These are phyloP conservation scores for Oryza coarctata DNA, from an alignment of 176 grass and related monocot genomes.

Conservation along the genomic window DNA sequence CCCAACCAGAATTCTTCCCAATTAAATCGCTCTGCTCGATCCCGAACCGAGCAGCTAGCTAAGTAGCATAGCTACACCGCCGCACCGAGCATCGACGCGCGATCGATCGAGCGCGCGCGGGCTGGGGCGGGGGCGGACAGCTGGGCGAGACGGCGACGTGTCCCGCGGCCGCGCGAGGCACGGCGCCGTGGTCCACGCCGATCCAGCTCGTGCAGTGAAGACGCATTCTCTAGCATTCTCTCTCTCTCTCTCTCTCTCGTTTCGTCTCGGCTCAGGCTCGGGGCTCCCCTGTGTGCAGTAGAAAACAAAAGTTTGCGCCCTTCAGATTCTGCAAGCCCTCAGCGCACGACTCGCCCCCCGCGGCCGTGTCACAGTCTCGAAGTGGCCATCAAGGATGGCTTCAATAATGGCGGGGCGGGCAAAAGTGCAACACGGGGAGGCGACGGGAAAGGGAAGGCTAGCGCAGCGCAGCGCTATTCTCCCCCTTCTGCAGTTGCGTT, in stretches of 20 bases:
- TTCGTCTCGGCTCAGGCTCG: no score
- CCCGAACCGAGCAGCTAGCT: not conserved
- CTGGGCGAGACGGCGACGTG: not conserved
- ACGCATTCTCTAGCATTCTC: not conserved
- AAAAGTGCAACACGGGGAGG: conserved; percentile 27
- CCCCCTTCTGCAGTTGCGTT: not conserved
- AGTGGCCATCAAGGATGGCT: conserved; percentile 14
- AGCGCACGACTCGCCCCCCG: not conserved
- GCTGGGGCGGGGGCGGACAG: not conserved
- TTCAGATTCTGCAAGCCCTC: conserved; percentile 28
- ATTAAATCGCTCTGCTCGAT: not conserved
- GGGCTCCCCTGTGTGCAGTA: conserved; percentile 1
- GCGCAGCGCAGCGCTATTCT: not conserved
- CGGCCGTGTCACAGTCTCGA: not conserved
- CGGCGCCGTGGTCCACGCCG: conserved; percentile 23
- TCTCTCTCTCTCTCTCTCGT: not conserved
- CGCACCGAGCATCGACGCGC: no score
- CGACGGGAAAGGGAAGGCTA: conserved; percentile 13
- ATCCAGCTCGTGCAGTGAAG: not conserved
- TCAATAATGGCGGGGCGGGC: conserved; percentile 38
- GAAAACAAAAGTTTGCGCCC: conserved; percentile 44
- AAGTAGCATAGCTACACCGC: not conserved
- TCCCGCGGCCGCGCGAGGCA: not conserved
- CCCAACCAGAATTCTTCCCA: not conserved
- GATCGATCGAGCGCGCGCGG: not conserved